A percentile compares a stretch with the other conserved stretches of the same genome.
phyloP scores from a whole-genome alignment of 345 rosid genomes.

The Orychophragmus violaceus region DNA sequence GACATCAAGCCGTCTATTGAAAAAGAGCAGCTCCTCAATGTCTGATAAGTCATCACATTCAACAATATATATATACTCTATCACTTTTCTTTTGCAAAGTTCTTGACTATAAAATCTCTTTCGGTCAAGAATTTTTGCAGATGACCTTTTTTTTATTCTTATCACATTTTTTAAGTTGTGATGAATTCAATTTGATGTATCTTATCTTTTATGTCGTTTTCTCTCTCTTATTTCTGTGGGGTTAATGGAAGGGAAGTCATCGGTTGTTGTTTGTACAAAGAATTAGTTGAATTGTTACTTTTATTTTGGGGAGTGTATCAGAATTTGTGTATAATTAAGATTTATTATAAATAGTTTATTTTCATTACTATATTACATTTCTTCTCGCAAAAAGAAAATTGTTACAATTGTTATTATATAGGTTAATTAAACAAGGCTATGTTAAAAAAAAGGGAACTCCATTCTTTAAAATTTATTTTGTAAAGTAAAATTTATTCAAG shows the following conservation, averaged over 20 bases:
- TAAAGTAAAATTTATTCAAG: neutral
- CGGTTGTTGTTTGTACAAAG: constrained; percentile 23
- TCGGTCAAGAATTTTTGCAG: neutral
- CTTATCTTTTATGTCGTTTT: constrained; percentile 1
- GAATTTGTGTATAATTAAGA: constrained; percentile 12
- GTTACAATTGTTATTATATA: neutral
- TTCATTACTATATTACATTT: neutral
- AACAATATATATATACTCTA: neutral
- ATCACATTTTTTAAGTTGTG: constrained; percentile 21
- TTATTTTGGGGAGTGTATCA: constrained; percentile 3
- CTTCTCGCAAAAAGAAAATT: neutral
- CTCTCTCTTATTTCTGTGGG: neutral
- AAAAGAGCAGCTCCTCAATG: constrained; percentile 36
- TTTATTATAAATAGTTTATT: neutral
- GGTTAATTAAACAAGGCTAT: neutral
- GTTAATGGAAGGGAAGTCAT: constrained; percentile 1
- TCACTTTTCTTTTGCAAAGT: neutral
- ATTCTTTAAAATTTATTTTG: neutral
- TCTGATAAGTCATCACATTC: constrained; percentile 14
- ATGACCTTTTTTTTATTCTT: neutral
- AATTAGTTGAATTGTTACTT: neutral
- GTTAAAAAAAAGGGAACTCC: neutral
- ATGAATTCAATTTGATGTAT: constrained; percentile 1
- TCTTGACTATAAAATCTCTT: neutral
- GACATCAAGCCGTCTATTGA: constrained; percentile 27